A percentile compares a stretch with the other conserved stretches of the same genome.
phyloP scores from a whole-genome alignment of 192 early-diverging fungal species.

The Lobulomyces angularis region DNA sequence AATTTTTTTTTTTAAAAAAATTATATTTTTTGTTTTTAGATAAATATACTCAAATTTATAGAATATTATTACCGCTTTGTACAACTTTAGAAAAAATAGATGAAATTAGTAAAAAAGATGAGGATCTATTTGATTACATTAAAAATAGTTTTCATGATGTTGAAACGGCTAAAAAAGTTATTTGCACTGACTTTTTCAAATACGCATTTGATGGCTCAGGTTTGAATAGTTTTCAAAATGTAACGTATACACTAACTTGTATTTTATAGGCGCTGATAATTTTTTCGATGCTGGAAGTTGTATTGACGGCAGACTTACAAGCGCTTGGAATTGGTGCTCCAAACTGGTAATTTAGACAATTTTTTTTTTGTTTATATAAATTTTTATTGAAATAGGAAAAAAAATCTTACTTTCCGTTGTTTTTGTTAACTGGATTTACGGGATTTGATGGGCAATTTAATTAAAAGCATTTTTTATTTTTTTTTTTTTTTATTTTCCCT shows the following conservation, averaged over 20 bases:
- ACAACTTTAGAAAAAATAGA: slow-evolving; percentile 64
- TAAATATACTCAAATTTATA: slow-evolving; percentile 93
- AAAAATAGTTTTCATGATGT: slow-evolving; percentile 50
- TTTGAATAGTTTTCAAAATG: slow-evolving; percentile 56
- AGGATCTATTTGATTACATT: slow-evolving; percentile 54
- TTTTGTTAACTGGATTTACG: slow-evolving; percentile 63
- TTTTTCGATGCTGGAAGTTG: slow-evolving; percentile 78
- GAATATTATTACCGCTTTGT: slow-evolving; percentile 82
- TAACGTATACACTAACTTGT: background rate
- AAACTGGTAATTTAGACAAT: background rate
- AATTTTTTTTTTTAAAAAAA: background rate
- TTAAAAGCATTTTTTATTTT: background rate
- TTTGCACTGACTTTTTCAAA: slow-evolving; percentile 88
- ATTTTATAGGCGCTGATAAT: slow-evolving; percentile 14
- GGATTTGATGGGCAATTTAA: slow-evolving; percentile 28
- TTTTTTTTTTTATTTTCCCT: slow-evolving; percentile 1
- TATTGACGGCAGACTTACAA: slow-evolving; percentile 67
- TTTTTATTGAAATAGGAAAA: slow-evolving; percentile 82
- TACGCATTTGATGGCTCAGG: slow-evolving; percentile 95
- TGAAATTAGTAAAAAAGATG: slow-evolving; percentile 33
- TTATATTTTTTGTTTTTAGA: slow-evolving; percentile 7
- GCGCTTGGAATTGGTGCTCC: slow-evolving; percentile 39
- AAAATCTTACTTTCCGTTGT: slow-evolving; percentile 83
- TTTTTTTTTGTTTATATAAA: background rate
- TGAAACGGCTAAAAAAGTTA: slow-evolving; percentile 50